A percentile compares a stretch with the other conserved stretches of the same genome.
These are phyloP conservation scores for Pestalotiopsis fici DNA, from an alignment of 2,329 filamentous ascomycete genomes.

Conservation along the genomic window DNA sequence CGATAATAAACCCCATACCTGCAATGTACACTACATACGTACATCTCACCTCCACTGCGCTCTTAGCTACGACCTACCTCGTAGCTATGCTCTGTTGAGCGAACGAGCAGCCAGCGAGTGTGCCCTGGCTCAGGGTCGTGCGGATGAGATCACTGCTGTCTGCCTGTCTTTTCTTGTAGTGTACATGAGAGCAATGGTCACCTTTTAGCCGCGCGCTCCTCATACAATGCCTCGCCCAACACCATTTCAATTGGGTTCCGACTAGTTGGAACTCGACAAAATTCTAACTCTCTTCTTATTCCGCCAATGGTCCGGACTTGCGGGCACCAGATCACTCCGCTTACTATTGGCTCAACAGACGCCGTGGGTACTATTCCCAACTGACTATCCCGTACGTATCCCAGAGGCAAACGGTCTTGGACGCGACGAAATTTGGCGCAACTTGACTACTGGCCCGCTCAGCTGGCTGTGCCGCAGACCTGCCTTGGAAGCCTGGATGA, in stretches of 20 bases:
- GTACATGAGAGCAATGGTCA: background rate
- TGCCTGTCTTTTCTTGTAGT: background rate
- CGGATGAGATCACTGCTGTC: background rate
- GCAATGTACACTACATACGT: too few species aligned
- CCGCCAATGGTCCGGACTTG: background rate
- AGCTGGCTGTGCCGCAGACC: background rate
- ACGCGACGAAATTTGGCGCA: background rate
- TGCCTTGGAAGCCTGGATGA: background rate
- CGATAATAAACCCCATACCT: background rate
- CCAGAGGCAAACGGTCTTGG: background rate
- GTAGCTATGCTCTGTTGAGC: too few species aligned
- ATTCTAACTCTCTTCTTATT: background rate
- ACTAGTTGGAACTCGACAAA: background rate
- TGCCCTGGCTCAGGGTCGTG: background rate
- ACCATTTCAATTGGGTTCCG: background rate
- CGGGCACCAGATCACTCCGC: too few species aligned
- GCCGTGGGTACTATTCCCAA: background rate
- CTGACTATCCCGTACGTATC: too few species aligned
- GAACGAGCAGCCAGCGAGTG: background rate
- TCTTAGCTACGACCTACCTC: too few species aligned
- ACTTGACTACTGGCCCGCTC: background rate
- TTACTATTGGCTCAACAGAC: background rate
- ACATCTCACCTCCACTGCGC: too few species aligned
- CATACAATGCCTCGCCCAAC: background rate
- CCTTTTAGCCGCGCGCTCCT: background rate